phyloP scores from a whole-genome alignment of 345 rosid species.

The Eucalyptus regnans region DNA sequence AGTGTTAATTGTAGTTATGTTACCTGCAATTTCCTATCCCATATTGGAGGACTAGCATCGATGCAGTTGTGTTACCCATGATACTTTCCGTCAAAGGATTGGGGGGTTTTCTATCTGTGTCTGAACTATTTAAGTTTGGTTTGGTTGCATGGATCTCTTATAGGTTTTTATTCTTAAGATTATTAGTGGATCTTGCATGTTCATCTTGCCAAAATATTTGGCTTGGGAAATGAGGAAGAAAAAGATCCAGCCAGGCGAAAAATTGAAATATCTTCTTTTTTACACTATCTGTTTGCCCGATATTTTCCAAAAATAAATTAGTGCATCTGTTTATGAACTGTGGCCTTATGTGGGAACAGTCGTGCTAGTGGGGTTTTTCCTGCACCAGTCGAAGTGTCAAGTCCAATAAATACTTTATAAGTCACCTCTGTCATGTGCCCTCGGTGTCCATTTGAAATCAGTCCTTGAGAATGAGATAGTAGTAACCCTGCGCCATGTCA shows the following conservation, averaged over 20 bases:
- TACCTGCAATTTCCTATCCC: not conserved
- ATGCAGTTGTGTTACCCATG: not conserved
- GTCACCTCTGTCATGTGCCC: not conserved
- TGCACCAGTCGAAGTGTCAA: not conserved
- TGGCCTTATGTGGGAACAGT: not conserved
- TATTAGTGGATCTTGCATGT: not conserved
- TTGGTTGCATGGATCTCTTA: not conserved
- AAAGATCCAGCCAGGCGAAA: not conserved
- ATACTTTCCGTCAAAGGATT: not conserved
- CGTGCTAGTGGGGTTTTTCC: not conserved
- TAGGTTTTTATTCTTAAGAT: not conserved
- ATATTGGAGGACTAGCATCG: not conserved
- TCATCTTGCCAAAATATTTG: not conserved
- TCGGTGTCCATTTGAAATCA: not conserved
- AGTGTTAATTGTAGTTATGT: not conserved
- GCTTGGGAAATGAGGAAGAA: not conserved
- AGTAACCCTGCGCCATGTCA: not conserved
- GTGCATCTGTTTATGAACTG: not conserved
- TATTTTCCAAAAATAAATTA: not conserved
- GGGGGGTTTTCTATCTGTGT: not conserved
- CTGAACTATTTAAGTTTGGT: not conserved
- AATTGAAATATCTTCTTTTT: not conserved
- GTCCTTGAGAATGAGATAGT: not conserved
- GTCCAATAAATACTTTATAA: not conserved
- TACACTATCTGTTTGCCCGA: not conserved